Evolutionary conservation across 768 basidiomycete genomes (phyloP), one percentile per base, ranked within the genome.

Genomic region (Leccinum barrowsii): DNA sequence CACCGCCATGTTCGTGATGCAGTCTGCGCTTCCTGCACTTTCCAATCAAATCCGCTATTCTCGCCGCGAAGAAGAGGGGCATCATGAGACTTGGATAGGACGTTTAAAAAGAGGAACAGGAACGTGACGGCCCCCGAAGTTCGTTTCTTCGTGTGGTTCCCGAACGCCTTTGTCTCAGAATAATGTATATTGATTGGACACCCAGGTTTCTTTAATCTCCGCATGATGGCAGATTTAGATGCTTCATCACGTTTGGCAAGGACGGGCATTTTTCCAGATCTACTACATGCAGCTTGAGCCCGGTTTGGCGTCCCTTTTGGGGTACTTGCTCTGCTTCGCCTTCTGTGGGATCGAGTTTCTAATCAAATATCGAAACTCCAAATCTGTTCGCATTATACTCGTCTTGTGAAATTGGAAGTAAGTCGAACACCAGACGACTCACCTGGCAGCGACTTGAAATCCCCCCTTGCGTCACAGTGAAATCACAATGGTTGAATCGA

Each of bases 151-250:
- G 30, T 11, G 24, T 47, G 35, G 28, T 49, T 35, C 58, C 56
- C 34, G 49, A 17, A 37, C 19, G 44, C 11, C 19, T 37, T 47
- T 34, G 34, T 26, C 26, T 52, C 50, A 34, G 13, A 37, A 61
- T 19, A 7, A 57, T n/a, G 19, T 21, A 19, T 47, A 28, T 28
- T n/a, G 24, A 32, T 50, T 50, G 30, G 13, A 44, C 57, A 30
- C 60, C 40, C 26, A 42, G 5, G 50, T 34, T 19, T 22, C 11
- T 32, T 57, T 54, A 42, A 58, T 57, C 17, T 62, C 55, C 50
- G 60, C 37, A 49, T 52, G n/a, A 10, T 10, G 40, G 8, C 40
- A 44, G 44, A 32, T 22, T 5, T 4, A 15, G 54, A 35, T 3
- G n/a, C n/a, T 44, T 44, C 50, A 13, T 35, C 17, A 15, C 12